Percentiles rank a stretch among this genome's conserved stretches.
Evolutionary conservation across 495 filamentous ascomycete genomes (phyloP).

Genomic region (Bathelium albidoporum): DNA sequence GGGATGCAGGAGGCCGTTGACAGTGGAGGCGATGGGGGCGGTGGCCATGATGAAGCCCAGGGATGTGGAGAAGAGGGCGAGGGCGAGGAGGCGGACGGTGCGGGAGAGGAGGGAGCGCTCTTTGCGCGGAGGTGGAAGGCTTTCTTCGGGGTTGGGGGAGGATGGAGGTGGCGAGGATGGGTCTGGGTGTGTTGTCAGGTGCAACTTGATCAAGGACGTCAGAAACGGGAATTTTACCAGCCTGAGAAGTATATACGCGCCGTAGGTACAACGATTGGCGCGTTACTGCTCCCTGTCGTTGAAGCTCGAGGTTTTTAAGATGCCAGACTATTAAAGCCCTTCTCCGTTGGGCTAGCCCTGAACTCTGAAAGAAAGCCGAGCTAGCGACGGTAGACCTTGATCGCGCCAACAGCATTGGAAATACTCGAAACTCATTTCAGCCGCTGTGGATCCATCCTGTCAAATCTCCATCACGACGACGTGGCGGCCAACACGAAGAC

Average conservation of each 20-base stretch:
- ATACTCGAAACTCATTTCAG: not conserved
- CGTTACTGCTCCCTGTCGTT: not conserved
- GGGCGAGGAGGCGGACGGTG: conserved; percentile 24
- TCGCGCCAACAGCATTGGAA: not conserved
- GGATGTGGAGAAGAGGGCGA: conserved; percentile 38
- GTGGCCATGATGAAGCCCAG: conserved; percentile 46
- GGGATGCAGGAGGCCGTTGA: conserved; percentile 30
- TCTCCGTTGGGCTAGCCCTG: not conserved
- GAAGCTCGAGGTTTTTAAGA: not conserved
- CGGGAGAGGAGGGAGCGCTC: conserved; percentile 12
- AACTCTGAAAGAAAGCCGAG: not conserved
- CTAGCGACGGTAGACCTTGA: not conserved
- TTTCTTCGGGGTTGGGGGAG: conserved; percentile 6
- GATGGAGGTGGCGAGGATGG: not conserved
- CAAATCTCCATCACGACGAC: not conserved
- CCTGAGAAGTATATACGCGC: not conserved
- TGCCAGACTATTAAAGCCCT: not conserved
- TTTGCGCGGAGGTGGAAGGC: not conserved
- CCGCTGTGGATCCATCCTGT: not conserved
- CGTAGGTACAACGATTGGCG: not conserved
- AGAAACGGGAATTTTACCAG: not conserved
- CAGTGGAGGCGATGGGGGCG: conserved; percentile 36
- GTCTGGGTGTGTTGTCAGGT: not conserved
- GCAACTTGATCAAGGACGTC: too few relatives aligned
- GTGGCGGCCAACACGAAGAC: not conserved